Evolutionary conservation across 1,284 basidiomycete genomes (phyloP), one percentile per base, ranked within the genome.

Genomic region (Cutaneotrichosporon sp.): DNA sequence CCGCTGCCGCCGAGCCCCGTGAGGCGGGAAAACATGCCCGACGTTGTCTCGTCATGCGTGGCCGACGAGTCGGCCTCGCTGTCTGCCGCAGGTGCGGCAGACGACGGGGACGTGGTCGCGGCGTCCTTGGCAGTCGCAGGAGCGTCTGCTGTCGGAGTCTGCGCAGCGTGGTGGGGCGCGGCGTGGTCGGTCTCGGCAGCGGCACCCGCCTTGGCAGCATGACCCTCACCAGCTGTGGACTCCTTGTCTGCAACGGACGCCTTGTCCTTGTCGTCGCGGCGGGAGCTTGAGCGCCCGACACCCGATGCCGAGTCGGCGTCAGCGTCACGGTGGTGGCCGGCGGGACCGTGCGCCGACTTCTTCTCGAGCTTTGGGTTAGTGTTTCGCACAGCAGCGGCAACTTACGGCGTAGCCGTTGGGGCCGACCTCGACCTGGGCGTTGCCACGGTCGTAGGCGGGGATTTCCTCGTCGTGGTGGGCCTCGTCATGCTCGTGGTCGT

Each of bases 361-460:
- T 55, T 55, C 44, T 55, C 53, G 23, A 55, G 47, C 47, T 49
- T 30, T 9, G 7, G 26, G 47, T 49, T 47, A 21, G 38, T 18
- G 4, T 3, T 12, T 15, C 14, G 17, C 14, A 10, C 7, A 10
- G 26, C 26, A 7, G 17, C 12, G n/a, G 12, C 1, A 8, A 79
- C 85, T 75, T 65, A 91, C 87, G 58, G 81, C 76, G 69, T 87
- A 90, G 46, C 86, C 89, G 68, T 84, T 83, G 51, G 79, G 74
- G 18, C 82, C 83, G 47, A 82, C 77, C 62, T 83, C 79, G 51
- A 83, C 59, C 26, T 23, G 63, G 50, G 42, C 63, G 43, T 60
- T 72, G 42, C 71, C 79, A 51, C 78, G 68, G 14, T 68, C 62
- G 66, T 77, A 77, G 8, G 77, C 73, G 17, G 77, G 76, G 18